phyloP scores from a whole-genome alignment of 2,329 filamentous ascomycete genomes.

The Scortechinia acanthostroma region DNA sequence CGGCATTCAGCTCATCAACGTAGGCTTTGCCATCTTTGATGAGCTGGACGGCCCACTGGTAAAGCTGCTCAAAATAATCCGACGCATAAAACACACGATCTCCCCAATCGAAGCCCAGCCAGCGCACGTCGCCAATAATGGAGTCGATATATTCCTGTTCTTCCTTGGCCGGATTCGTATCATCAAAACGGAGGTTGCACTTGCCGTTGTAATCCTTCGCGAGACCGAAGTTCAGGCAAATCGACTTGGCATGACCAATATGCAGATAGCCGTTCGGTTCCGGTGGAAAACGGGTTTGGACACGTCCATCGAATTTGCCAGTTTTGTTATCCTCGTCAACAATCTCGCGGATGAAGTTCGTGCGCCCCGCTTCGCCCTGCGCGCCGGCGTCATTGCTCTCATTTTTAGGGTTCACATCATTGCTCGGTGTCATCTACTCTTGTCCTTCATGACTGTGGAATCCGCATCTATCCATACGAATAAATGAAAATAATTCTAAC shows the following conservation, averaged over 20 bases:
- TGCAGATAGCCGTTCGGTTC: conserved; percentile 85
- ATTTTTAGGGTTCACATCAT: too few relatives aligned
- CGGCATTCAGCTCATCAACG: conserved; percentile 86
- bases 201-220: conserved; percentile 89
- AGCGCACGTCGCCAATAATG: conserved; percentile 81
- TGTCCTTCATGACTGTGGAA: too few relatives aligned
- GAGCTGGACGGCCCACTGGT: conserved; percentile 76
- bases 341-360: too few relatives aligned
- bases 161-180: conserved; percentile 95
- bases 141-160: conserved; percentile 93
- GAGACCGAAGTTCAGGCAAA: conserved; percentile 91
- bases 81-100: conserved; percentile 87
- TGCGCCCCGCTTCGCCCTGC: too few relatives aligned
- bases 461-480: too few relatives aligned
- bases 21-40: conserved; percentile 86
- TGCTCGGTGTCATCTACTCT: too few relatives aligned
- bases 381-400: too few relatives aligned
- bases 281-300: conserved; percentile 85
- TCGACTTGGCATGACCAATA: conserved; percentile 91
- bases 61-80: conserved; percentile 90
- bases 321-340: too few relatives aligned
- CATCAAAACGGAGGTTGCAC: conserved; percentile 86
- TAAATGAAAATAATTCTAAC: too few relatives aligned
- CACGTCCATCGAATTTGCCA: too few relatives aligned
- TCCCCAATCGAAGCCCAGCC: conserved; percentile 84